Conservation (phyloP, 257 asterid genomes). For the Ocimum tenuiflorum region DNA sequence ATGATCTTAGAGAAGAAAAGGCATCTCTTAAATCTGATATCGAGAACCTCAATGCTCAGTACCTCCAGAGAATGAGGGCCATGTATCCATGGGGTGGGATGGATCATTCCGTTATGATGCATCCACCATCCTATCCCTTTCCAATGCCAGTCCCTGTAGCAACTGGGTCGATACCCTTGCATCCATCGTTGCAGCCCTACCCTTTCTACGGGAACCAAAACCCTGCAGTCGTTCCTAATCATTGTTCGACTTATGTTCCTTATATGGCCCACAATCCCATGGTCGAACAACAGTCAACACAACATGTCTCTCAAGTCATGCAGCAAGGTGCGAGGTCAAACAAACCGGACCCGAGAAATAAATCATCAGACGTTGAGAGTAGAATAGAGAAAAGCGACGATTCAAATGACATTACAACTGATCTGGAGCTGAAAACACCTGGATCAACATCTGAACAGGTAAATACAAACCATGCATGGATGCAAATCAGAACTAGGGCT, state of each 20-base stretch:
- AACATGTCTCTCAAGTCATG: slow-evolving; percentile 48
- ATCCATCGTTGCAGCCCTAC: slow-evolving; percentile 87
- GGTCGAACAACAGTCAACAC: slow-evolving; percentile 64
- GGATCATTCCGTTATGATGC: slow-evolving; percentile 93
- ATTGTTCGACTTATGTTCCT: slow-evolving; percentile 70
- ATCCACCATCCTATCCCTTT: slow-evolving; percentile 79
- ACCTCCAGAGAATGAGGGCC: slow-evolving; percentile 69
- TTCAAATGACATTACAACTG: slow-evolving; percentile 74
- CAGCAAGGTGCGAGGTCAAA: slow-evolving; percentile 50
- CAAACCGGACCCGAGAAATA: slow-evolving; percentile 57
- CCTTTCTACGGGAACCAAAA: slow-evolving; percentile 73
- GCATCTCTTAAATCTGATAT: slow-evolving; percentile 50
- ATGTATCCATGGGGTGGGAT: slow-evolving; percentile 92
- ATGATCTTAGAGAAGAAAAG: slow-evolving; percentile 78
- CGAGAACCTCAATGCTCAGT: slow-evolving; percentile 74
- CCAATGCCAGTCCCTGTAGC: slow-evolving; percentile 84
- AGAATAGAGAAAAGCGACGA: slow-evolving; percentile 55
- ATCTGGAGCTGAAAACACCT: slow-evolving; percentile 94
- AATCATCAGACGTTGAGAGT: slow-evolving; percentile 56
- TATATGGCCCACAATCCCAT: slow-evolving; percentile 61
- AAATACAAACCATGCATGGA: slow-evolving; percentile 11
- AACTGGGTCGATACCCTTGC: slow-evolving; percentile 81
- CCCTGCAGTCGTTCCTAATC: slow-evolving; percentile 64
- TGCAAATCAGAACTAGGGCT: neutral
- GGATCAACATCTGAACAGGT: slow-evolving; percentile 88